Conservation (phyloP, 495 filamentous ascomycete genomes). For the Penicillium canescens region DNA sequence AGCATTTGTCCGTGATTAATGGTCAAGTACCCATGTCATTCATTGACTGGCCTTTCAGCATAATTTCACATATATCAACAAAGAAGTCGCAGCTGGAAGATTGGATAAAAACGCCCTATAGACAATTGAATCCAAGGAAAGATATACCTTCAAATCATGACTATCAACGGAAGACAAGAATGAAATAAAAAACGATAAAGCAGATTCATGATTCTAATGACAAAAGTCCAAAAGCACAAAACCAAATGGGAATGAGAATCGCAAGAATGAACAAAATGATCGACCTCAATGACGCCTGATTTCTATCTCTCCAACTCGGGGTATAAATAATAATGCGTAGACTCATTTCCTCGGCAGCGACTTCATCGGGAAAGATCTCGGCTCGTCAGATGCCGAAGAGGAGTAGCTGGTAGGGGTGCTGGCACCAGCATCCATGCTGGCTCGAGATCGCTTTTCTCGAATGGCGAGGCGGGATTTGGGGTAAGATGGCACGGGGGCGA, state of each 20-base stretch:
- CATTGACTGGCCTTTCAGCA: no score
- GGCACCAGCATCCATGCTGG: constrained; percentile 32
- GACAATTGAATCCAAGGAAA: no score
- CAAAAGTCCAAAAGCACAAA: not conserved
- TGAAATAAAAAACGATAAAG: not conserved
- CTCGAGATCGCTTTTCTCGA: constrained; percentile 33
- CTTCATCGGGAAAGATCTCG: constrained; percentile 10
- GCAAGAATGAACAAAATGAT: constrained; percentile 1
- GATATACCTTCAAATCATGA: not conserved
- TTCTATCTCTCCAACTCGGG: constrained; percentile 20
- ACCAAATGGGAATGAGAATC: constrained; percentile 5
- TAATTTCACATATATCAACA: no score
- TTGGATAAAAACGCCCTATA: no score
- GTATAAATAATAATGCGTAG: constrained; percentile 23
- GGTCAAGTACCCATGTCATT: no score
- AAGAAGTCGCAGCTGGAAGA: no score
- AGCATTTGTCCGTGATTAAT: no score
- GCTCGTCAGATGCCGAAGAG: constrained; percentile 37
- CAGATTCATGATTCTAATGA: not conserved
- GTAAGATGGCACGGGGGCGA: constrained; percentile 51
- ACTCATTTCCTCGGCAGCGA: constrained; percentile 20
- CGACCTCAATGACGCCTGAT: constrained; percentile 18
- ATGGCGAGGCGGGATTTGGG: constrained; percentile 40
- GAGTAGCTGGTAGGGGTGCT: constrained; percentile 38
- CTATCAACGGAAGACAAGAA: not conserved